A percentile compares a stretch with the other conserved stretches of the same genome.
Conservation (phyloP, 148 eudicot genomes). For the Pharnaceum exiguum region DNA sequence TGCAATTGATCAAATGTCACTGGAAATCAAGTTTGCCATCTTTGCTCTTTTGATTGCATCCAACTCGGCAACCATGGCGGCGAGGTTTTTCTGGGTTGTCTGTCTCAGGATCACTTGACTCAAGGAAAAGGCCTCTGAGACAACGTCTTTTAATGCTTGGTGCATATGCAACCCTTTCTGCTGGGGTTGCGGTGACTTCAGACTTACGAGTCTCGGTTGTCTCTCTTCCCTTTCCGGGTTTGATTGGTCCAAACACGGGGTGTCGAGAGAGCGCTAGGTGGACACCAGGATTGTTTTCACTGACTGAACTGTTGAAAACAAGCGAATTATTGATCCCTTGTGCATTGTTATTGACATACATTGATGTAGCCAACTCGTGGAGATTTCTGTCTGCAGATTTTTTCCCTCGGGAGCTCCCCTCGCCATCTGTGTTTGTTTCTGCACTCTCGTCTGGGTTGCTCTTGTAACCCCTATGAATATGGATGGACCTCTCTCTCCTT, state of each 20-base stretch:
- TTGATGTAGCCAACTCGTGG: constrained; percentile 27
- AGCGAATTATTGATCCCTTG: constrained; percentile 79
- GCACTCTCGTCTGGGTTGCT: constrained; percentile 34
- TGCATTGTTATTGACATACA: constrained; percentile 64
- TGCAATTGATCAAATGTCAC: constrained; percentile 11
- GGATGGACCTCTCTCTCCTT: constrained; percentile 38
- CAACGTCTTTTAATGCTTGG: constrained; percentile 70
- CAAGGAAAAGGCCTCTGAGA: constrained; percentile 54
- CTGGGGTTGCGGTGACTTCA: constrained; percentile 31
- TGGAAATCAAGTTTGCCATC: constrained; percentile 29
- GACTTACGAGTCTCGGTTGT: constrained; percentile 29
- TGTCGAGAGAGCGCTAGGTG: constrained; percentile 27
- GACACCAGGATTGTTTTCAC: constrained; percentile 62
- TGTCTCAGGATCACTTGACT: constrained; percentile 65
- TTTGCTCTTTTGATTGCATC: constrained; percentile 30
- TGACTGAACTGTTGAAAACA: constrained; percentile 40
- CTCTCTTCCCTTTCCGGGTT: constrained; percentile 14
- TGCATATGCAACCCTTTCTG: constrained; percentile 48
- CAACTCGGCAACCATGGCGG: constrained; percentile 61
- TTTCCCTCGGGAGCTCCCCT: constrained; percentile 28
- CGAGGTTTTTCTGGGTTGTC: constrained; percentile 52
- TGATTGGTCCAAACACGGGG: constrained; percentile 20
- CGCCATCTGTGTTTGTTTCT: constrained; percentile 39
- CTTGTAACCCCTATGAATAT: constrained; percentile 62
- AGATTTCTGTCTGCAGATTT: constrained; percentile 20